Base-by-base conservation (phyloP, 257 asterid species). In the Fraxinus anomala region DNA sequence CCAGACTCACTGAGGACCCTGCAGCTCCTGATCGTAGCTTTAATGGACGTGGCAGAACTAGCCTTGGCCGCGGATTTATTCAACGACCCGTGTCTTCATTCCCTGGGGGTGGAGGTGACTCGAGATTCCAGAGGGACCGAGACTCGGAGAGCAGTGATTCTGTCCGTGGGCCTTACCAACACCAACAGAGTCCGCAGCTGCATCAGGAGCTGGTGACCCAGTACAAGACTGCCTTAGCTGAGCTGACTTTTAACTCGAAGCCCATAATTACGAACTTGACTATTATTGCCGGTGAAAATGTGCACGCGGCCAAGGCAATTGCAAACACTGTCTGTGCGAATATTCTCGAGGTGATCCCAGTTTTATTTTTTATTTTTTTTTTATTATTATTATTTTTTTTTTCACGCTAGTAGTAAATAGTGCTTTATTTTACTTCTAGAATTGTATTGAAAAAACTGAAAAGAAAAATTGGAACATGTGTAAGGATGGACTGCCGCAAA, bases 261-360 rank as follows among this genome's bases (percentile, higher is more conserved):
- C 99, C 99, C 6, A 96, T 96, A 17, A 96, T 96, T 72, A 96
- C 99, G 3, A 96, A 96, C 82, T 84, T 96, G 89, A 93, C 99
- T 21, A 96, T 96, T 70, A 96, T 96, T 40, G 99, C 99, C 1
- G 99, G 99, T 26, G 99, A 96, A 93, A 93, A 91, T 91, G 75
- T 88, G 76, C 88, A 86, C 31, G 97, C 97, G 17, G 95, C 99
- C 24, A 96, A 96, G 89, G 94, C 95, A 37, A 86, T 96, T 65
- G 96, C 97, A 33, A 89, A 88, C 40, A 81, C 92, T 68, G 81
- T 96, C 83, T 96, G 97, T 80, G 68, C 84, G 81, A 87, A 96
- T 85, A 92, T 93, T 56, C 77, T 96, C 66, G 99, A 96, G 99
- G 99, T 96, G 98, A 96, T 80, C 86, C 72, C 65, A 72, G 88